Base-by-base conservation (phyloP, 2,329 filamentous ascomycete genomes). In the Hymenoscyphus scutula region DNA sequence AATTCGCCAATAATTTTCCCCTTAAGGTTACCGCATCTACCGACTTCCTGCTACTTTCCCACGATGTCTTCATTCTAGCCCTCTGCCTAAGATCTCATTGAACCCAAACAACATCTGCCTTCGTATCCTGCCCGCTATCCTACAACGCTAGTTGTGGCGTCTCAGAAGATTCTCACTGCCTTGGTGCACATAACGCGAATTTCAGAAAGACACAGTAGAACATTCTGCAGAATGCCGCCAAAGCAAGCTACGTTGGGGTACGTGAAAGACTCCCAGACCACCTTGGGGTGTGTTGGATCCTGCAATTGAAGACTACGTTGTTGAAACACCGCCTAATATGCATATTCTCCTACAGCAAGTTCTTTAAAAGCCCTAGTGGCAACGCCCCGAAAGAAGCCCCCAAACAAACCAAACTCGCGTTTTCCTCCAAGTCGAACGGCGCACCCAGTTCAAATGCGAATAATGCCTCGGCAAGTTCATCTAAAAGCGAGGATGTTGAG, bases 211-310 rank as follows among this genome's bases (percentile, higher is more conserved):
- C 19, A 51, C 48, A 19, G 64, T 51, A 65, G 61, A 65, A 32
- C 64, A 41, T 67, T 69, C 45, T 64, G 38, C 64, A 70, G 53
- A 54, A 75, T 75, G 73, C 67, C 73, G 67, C 70, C 73, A 25
- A 74, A 72, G 57, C 92, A 96, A 79, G 87, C 90, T 72, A 96
- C 90, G 65, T 79, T 96, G 76, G 91, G 91, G 92, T 96, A 95
- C 79, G 92, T 94, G 66, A 88, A 85, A 77, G 79, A 87, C 71
- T 82, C 82, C 67, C 90, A 94, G 80, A 85, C 83, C 74, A 91
- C 88, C 70, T 79, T 94, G 76, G 84, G 88, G 90, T 92, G 85
- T 77, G 79, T 78, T 59, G 54, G 15, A 25, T 61, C 48, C 34
- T 37, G 65, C 70, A 62, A 71, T 64, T n/a, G 7, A 13, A 54